Conservation (phyloP, 148 eudicot species). For the Rhododendron mucronatum region DNA sequence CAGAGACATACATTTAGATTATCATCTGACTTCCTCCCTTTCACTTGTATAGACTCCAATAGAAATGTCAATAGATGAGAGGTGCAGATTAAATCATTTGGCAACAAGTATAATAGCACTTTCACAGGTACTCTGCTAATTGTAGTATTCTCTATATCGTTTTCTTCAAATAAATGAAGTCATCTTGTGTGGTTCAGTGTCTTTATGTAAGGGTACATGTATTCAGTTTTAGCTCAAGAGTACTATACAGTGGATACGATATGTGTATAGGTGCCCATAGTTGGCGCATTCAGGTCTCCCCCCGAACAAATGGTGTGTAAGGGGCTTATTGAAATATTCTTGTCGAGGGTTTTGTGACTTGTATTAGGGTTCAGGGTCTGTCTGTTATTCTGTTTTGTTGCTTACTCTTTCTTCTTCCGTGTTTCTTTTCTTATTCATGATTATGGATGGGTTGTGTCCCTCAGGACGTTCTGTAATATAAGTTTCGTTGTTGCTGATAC, state of each 20-base stretch:
- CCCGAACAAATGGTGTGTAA: neutral
- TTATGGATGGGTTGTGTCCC: neutral
- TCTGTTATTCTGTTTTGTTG: neutral
- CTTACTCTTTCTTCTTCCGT: neutral
- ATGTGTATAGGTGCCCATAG: neutral
- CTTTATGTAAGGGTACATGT: neutral
- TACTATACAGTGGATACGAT: neutral
- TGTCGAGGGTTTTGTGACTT: neutral
- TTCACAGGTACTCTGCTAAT: slow-evolving; percentile 57
- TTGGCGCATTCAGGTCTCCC: neutral
- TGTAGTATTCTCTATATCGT: neutral
- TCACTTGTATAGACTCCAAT: slow-evolving; percentile 57
- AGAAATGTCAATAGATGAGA: slow-evolving; percentile 65
- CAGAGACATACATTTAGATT: neutral
- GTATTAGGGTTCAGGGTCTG: neutral
- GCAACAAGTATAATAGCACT: slow-evolving; percentile 87
- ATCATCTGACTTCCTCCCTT: slow-evolving; percentile 11
- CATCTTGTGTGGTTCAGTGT: neutral
- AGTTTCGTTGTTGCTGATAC: neutral
- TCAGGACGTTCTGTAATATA: too few species aligned
- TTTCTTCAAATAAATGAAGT: neutral
- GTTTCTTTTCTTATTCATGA: neutral
- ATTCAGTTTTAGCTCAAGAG: neutral
- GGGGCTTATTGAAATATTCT: neutral
- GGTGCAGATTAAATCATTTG: slow-evolving; percentile 86